These are phyloP conservation scores for Aureobasidium sp. DNA, from an alignment of 2,329 filamentous ascomycete species.

Conservation along the genomic window DNA sequence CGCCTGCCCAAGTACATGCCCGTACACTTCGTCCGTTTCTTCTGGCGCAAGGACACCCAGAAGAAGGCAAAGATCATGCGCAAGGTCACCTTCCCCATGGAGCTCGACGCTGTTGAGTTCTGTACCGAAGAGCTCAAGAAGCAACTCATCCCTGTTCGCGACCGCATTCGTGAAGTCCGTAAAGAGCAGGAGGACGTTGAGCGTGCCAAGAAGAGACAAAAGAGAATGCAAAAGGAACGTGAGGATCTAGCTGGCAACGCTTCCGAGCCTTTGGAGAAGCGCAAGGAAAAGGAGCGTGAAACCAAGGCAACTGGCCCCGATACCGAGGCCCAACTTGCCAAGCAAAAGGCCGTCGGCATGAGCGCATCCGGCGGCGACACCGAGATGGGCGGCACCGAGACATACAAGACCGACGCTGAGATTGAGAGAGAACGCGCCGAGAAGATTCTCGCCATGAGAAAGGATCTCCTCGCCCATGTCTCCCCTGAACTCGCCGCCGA, in stretches of 20 bases:
- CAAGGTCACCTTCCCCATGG: slow-evolving; percentile 92
- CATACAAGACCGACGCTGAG: slow-evolving; percentile 91
- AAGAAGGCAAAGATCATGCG: slow-evolving; percentile 99
- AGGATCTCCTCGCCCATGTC: slow-evolving; percentile 75
- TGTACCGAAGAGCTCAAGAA: slow-evolving; percentile 85
- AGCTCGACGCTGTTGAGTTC: slow-evolving; percentile 89
- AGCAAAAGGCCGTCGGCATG: slow-evolving; percentile 41
- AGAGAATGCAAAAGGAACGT: slow-evolving; percentile 55
- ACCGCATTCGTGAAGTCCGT: slow-evolving; percentile 89
- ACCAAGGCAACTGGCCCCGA: slow-evolving; percentile 27
- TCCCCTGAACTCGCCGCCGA: slow-evolving; percentile 68
- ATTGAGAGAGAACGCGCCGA: slow-evolving; percentile 78
- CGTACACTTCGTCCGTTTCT: slow-evolving; percentile 96
- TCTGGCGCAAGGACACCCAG: slow-evolving; percentile 90
- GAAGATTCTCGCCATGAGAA: slow-evolving; percentile 71
- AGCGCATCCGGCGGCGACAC: slow-evolving; percentile 52
- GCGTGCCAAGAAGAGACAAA: slow-evolving; percentile 85
- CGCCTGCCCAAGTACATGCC: slow-evolving; percentile 91
- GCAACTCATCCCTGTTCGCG: slow-evolving; percentile 81
- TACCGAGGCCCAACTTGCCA: slow-evolving; percentile 39
- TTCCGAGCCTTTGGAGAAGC: slow-evolving; percentile 74
- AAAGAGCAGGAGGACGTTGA: slow-evolving; percentile 95
- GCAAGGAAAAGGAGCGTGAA: slow-evolving; percentile 71
- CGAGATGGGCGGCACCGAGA: slow-evolving; percentile 70
- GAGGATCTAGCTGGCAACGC: slow-evolving; percentile 38